A percentile compares a stretch with the other conserved stretches of the same genome.
phyloP scores from a whole-genome alignment of 2,329 filamentous ascomycete species.

The Fusarium oxysporum region DNA sequence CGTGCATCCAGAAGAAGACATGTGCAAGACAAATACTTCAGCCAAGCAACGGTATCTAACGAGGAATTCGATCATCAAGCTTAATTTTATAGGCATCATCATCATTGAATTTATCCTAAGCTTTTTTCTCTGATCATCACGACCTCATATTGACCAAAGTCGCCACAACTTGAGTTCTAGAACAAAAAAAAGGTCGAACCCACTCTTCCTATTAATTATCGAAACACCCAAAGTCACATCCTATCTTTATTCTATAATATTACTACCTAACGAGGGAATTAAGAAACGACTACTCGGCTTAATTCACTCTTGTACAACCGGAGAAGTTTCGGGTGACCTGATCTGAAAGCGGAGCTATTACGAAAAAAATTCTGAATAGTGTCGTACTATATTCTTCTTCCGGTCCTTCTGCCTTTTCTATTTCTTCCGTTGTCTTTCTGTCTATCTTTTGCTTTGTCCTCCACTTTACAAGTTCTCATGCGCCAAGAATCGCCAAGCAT shows the following conservation, averaged over 20 bases:
- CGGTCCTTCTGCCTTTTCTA: conserved; percentile 1
- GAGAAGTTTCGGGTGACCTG: conserved; percentile 35
- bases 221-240: conserved; percentile 1
- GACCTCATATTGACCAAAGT: conserved; percentile 6
- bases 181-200: neutral
- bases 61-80: neutral
- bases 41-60: conserved; percentile 3
- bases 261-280: neutral
- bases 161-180: neutral
- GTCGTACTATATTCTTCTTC: neutral
- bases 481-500: conserved; percentile 38
- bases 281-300: neutral
- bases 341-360: conserved; percentile 31
- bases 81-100: neutral
- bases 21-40: neutral
- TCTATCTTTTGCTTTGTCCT: neutral
- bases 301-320: conserved; percentile 9
- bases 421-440: neutral
- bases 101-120: neutral
- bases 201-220: neutral
- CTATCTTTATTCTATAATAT: neutral
- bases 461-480: neutral
- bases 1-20: conserved; percentile 15
- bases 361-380: neutral
- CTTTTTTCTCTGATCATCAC: neutral